Base-by-base conservation (phyloP, 108 stramenopile genomes). In the Fragilaria crotonensis region DNA sequence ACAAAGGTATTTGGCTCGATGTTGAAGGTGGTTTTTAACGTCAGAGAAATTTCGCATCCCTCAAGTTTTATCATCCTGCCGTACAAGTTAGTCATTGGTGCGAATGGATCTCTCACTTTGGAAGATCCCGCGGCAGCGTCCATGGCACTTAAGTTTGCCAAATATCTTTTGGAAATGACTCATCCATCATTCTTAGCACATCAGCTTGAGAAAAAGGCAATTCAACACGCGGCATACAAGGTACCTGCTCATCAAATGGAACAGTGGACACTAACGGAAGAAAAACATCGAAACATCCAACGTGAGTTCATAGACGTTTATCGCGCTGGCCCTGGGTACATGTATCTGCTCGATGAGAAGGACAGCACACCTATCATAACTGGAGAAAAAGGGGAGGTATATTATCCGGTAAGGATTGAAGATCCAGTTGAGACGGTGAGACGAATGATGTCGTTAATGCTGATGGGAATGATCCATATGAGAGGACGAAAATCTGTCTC, bases 21-120 rank as follows among this genome's bases (percentile, higher is more conserved):
- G 1, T 78, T 64, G 31, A 63, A 66, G 50, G 60, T 56, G 17
- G 23, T 75, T 11, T 81, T 81, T 60, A 64, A 77, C 29, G 54
- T 81, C n/a, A 30, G 18, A 5, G 68, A 77, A 30, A 44, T 5
- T 2, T n/a, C 20, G 0, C 59, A 73, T 20, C 80, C 80, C 19
- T 67, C 76, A 4, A 68, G 60, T 27, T 81, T 81, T 51, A 60
- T 81, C 11, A 31, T 81, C 14, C 76, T 81, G 4, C 80, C 80
- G 2, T 81, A 81, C 49, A 75, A 68, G 48, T 63, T 81, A 9
- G 52, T 62, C 21, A 52, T 49, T 23, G 60, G 69, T 45, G 31
- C 33, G 4, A 45, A 75, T 11, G 76, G 76, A 18, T 29, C 49
- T 4, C 30, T 78, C 25, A 68, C 72, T 0, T 59, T 81, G 1